Evolutionary conservation across 2,329 filamentous ascomycete species (phyloP).

Genomic region (Xylogone sp.): DNA sequence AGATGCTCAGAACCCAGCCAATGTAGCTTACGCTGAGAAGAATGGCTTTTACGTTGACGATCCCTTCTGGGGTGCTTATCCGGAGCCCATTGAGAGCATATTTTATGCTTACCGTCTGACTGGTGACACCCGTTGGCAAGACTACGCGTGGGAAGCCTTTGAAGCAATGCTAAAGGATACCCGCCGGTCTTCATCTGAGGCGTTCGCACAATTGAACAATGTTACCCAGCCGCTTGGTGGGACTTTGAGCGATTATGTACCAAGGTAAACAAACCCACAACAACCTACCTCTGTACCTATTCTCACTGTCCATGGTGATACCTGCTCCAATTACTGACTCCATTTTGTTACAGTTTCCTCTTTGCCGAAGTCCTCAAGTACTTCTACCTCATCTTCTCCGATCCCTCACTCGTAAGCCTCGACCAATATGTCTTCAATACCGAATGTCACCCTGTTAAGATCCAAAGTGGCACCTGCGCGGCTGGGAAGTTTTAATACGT

Average conservation of each 20-base stretch:
- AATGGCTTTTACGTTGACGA: slow-evolving; percentile 50
- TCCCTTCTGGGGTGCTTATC: slow-evolving; percentile 61
- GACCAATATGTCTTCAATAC: slow-evolving; percentile 45
- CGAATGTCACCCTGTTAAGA: slow-evolving; percentile 10
- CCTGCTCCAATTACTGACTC: too few relatives aligned
- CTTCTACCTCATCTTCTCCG: slow-evolving; percentile 69
- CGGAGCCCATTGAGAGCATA: slow-evolving; percentile 74
- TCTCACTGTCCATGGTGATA: too few relatives aligned
- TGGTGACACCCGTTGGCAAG: slow-evolving; percentile 67
- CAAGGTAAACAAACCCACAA: too few relatives aligned
- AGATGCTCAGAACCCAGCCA: slow-evolving; percentile 35
- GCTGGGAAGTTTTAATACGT: too few relatives aligned
- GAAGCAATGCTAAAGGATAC: slow-evolving; percentile 59
- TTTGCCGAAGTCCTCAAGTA: slow-evolving; percentile 86
- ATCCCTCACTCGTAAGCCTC: slow-evolving; percentile 54
- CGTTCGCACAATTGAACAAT: slow-evolving; percentile 60
- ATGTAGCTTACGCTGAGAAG: slow-evolving; percentile 64
- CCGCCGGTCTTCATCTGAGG: slow-evolving; percentile 48
- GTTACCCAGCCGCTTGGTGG: slow-evolving; percentile 62
- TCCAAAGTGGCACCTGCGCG: slow-evolving; percentile 2
- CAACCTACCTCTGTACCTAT: too few relatives aligned
- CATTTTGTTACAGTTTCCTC: slow-evolving; percentile 69
- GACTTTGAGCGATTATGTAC: slow-evolving; percentile 49
- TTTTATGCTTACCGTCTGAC: slow-evolving; percentile 83
- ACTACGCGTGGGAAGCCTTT: slow-evolving; percentile 78